Base-by-base conservation (phyloP, 192 early-diverging fungal genomes). In the Backusella morwellensis region DNA sequence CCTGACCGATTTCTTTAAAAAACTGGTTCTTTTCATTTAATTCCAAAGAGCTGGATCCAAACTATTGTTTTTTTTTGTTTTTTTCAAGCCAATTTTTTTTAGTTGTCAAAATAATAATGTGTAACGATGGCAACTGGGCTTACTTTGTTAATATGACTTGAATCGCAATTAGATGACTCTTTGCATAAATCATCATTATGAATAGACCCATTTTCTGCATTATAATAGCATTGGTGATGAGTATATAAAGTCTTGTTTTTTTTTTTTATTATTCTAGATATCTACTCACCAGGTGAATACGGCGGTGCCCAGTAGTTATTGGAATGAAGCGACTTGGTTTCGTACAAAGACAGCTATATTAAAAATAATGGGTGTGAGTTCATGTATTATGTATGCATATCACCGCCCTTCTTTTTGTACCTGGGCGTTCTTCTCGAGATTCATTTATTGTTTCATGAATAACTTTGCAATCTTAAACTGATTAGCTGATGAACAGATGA, bases 91-190 rank as follows among this genome's bases (percentile, higher is more conserved):
- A 32, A 76, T 44, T 17, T 50, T 50, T 50, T 50, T 69, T 80
- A 76, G 29, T 78, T 81, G 78, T 75, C 75, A 78, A 85, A 80
- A 5, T 75, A 76, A 15, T 70, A 82, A 73, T 35, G 73, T 67
- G 17, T 59, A 42, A 75, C 35, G 66, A 42, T 69, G 35, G 34
- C 35, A 36, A 69, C 21, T 23, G 32, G 32, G n/a, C 35, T 36
- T 41, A 26, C 35, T 4, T 26, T 44, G 8, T 44, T 15, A 15
- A 7, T 17, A 44, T 71, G n/a, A 15, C 19, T 71, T 68, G 34
- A 68, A 34, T 68, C 17, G 7, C 2, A 68, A 42, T 23, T 38
- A 29, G 11, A 26, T 71, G 23, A 71, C 41, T 42, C 38, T 44
- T 42, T 26, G 70, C 35, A 68, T 35, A 36, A 68, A 35, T 19